Evolutionary conservation across 1,284 basidiomycete species (phyloP).

Genomic region (Schizophyllum commune): DNA sequence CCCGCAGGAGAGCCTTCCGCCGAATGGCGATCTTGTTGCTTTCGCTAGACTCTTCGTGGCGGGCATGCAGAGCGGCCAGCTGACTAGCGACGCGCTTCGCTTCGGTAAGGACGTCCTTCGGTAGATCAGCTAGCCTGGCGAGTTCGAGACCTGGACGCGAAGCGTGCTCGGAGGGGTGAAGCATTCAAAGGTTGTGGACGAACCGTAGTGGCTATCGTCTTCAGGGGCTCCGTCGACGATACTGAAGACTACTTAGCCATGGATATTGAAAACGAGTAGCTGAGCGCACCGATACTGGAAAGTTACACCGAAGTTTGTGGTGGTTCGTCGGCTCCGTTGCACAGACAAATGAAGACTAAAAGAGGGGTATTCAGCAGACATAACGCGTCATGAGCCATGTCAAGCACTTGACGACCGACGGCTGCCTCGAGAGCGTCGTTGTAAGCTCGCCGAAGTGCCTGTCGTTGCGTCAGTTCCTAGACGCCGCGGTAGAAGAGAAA

Average conservation of each 20-base stretch:
- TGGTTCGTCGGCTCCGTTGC: conserved; percentile 45
- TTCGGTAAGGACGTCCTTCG: conserved; percentile 55
- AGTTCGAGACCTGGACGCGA: conserved; percentile 62
- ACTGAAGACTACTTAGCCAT: conserved; percentile 24
- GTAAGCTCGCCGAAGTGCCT: conserved; percentile 72
- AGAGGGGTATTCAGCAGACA: conserved; percentile 9
- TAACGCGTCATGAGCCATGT: conserved; percentile 16
- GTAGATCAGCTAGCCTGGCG: conserved; percentile 77
- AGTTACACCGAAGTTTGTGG: conserved; percentile 54
- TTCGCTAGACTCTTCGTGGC: conserved; percentile 50
- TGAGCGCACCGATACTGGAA: conserved; percentile 72
- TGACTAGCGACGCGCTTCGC: conserved; percentile 53
- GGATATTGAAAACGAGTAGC: background rate
- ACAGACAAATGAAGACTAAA: conserved; percentile 75
- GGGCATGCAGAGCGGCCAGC: conserved; percentile 53
- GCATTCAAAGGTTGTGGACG: conserved; percentile 8
- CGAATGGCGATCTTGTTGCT: conserved; percentile 50
- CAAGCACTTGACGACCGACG: conserved; percentile 63
- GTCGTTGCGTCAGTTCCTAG: background rate
- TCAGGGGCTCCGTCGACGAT: conserved; percentile 60
- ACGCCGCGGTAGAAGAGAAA: background rate
- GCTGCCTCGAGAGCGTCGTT: conserved; percentile 62
- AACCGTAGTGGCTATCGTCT: conserved; percentile 60
- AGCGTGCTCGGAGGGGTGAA: background rate
- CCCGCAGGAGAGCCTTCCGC: conserved; percentile 63